Evolutionary conservation across 345 rosid genomes (phyloP), one percentile per base, ranked within the genome.

Genomic region (Dovyalis caffra): DNA sequence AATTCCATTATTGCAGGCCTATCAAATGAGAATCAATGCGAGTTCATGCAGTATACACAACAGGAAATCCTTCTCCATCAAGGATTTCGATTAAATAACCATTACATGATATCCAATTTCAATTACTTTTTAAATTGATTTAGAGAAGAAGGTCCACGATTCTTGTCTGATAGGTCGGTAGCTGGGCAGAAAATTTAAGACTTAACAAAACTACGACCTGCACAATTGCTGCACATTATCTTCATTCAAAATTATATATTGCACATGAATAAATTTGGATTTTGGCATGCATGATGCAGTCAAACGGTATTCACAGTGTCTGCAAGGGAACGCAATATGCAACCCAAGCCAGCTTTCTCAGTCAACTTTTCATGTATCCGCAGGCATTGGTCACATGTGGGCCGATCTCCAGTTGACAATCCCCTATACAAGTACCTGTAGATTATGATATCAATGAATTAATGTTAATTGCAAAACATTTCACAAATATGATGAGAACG

Each of bases 381-480:
- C 21, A 92, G 87, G 83, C 97, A 95, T 65, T 93, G 97, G 66
- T 95, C 97, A 53, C 97, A 95, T 31, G 98, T 91, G 31, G 98
- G 98, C 70, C 95, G 85, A 84, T 95, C 97, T 18, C 94, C 95
- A 12, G 97, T 90, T 14, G 97, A 91, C 81, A 95, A 87, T 20
- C 98, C 97, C 84, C 98, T 86, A 69, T 95, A 91, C 72, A 90
- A 76, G 82, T 92, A 92, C 91, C 94, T 91, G 83, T 33, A 60
- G 34, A 76, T 57, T 16, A 69, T 68, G 66, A 15, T 11, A 47
- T 25, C 34, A 35, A 51, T 26, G 18, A n/a, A 14, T 26, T 31
- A 4, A 16, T 43, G 21, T 29, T 64, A 26, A 32, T 67, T 37
- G 65, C 15, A 61, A 6, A 12, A 5, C 56, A 32, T 18, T 57